phyloP scores from a whole-genome alignment of 78 protist genomes.

The Polysphondylium violaceum region DNA sequence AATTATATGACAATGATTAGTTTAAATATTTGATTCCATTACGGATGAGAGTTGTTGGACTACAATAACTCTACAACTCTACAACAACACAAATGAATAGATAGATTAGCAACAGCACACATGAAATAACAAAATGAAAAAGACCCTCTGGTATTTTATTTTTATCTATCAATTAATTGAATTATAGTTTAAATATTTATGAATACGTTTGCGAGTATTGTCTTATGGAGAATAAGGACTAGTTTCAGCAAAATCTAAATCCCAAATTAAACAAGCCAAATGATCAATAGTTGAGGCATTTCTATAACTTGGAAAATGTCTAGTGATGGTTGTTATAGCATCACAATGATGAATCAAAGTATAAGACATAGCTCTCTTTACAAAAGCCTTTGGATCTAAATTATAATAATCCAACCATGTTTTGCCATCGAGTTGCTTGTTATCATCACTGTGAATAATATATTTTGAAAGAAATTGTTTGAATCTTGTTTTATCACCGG shows the following conservation, averaged over 20 bases:
- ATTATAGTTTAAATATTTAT: too few relatives aligned
- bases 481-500: constrained; percentile 34
- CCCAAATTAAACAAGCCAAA: constrained; percentile 26
- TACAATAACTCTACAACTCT: too few relatives aligned
- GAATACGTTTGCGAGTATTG: too few relatives aligned
- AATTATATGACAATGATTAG: too few relatives aligned
- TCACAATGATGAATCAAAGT: constrained; percentile 76
- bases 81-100: too few relatives aligned
- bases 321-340: constrained; percentile 59
- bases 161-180: too few relatives aligned
- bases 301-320: constrained; percentile 16
- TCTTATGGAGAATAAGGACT: too few relatives aligned
- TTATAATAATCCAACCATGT: constrained; percentile 35
- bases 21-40: too few relatives aligned
- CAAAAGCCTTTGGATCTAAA: constrained; percentile 14
- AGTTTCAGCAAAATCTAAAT: constrained; percentile 36
- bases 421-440: not conserved
- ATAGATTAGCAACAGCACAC: too few relatives aligned
- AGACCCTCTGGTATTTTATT: too few relatives aligned
- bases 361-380: constrained; percentile 54
- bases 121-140: too few relatives aligned
- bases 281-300: constrained; percentile 13
- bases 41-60: too few relatives aligned
- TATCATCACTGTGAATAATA: not conserved
- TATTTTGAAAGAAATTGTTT: constrained; percentile 27